Evolutionary conservation across 768 basidiomycete species (phyloP), one percentile per base, ranked within the genome.

Genomic region (Pleurotus sapidus): DNA sequence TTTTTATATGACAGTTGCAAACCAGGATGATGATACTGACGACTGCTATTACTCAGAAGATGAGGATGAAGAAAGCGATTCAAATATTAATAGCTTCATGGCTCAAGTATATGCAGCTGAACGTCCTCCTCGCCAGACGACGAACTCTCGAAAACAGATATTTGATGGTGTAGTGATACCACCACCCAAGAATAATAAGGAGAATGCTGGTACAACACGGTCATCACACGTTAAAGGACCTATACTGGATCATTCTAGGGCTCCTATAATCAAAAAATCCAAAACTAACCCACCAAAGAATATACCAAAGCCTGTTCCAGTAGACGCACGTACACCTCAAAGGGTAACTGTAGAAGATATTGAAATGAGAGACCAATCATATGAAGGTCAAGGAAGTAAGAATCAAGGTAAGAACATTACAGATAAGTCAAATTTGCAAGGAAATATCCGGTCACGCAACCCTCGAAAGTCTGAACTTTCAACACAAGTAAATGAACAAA

Each of bases 401-500:
- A 45, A n/a, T 45, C 42, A n/a, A 45, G 15, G 20, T 45, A 45
- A 15, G 42, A 45, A 45, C 20, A 14, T 6, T 48, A 9, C 27
- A 30, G 27, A 30, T 7, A 30, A 8, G 9, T 30, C 27, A 30
- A 30, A 30, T 30, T 9, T 8, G 6, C 27, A 30, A 30, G 27
- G 27, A 30, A 30, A 30, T 30, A 0, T 30, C 6, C 27, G 1
- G 7, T 7, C 27, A 30, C 27, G 7, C 27, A 30, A 30, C 9
- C 27, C 27, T 20, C 8, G 25, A 9, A 45, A 56, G 18, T 56
- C 55, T 37, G 55, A 56, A 56, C 27, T 56, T 48, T 49, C 57
- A 4, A 23, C 57, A 2, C 46, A 47, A 14, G 24, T 47, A 2
- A 18, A 47, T 47, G 46, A 47, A 20, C 15, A 15, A 43, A 24